Evolutionary conservation across 208 protist species (phyloP).

Genomic region (Hexamita inflata): DNA sequence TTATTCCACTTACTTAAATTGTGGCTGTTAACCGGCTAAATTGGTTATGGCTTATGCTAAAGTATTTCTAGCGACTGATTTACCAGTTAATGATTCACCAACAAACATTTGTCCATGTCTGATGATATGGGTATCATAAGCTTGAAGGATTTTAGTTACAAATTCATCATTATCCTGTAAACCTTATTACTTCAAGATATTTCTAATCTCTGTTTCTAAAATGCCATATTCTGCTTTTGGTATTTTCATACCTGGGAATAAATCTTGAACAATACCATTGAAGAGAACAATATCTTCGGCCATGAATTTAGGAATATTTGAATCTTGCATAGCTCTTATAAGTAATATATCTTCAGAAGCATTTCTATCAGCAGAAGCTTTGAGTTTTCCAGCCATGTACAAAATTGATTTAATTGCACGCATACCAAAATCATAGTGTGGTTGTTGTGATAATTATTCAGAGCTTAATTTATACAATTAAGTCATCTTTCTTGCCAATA

Average conservation of each 20-base stretch:
- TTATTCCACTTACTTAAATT: constrained; percentile 1
- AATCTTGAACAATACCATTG: constrained; percentile 81
- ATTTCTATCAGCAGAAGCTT: background rate
- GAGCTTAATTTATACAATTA: constrained; percentile 51
- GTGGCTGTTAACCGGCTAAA: background rate
- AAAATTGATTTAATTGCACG: constrained; percentile 56
- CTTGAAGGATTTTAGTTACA: constrained; percentile 69
- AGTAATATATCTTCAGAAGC: constrained; percentile 75
- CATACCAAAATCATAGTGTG: constrained; percentile 60
- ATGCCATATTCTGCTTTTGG: constrained; percentile 71
- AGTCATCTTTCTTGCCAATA: constrained; percentile 57
- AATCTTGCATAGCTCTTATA: constrained; percentile 83
- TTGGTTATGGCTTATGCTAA: constrained; percentile 69
- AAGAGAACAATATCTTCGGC: constrained; percentile 89
- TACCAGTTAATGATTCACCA: constrained; percentile 86
- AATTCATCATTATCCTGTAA: constrained; percentile 39
- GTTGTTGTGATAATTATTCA: constrained; percentile 58
- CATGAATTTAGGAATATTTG: constrained; percentile 94
- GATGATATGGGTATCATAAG: constrained; percentile 77
- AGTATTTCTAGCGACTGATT: constrained; percentile 78
- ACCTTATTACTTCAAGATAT: constrained; percentile 54
- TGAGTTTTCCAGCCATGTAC: constrained; percentile 42
- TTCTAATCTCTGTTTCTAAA: constrained; percentile 66
- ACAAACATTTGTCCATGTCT: constrained; percentile 96
- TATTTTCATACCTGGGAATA: constrained; percentile 84